phyloP scores from a whole-genome alignment of 495 filamentous ascomycete genomes.

The Aspergillus panamensis region DNA sequence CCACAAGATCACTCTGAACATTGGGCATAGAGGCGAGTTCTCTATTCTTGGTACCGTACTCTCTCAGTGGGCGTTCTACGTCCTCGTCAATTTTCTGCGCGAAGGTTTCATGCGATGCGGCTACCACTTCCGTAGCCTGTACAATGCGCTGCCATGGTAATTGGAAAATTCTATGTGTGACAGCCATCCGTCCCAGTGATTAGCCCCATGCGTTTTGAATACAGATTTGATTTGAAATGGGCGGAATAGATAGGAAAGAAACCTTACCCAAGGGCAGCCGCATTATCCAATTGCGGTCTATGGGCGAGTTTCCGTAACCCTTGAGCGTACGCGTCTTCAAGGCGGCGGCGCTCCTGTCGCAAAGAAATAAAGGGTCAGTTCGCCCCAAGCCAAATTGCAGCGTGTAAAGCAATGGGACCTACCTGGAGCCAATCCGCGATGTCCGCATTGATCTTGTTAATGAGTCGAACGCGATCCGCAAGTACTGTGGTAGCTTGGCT shows the following conservation, averaged over 20 bases:
- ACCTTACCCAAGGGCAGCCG: constrained; percentile 78
- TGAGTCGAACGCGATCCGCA: constrained; percentile 82
- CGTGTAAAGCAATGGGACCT: constrained; percentile 25
- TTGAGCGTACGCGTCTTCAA: constrained; percentile 88
- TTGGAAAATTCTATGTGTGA: constrained; percentile 69
- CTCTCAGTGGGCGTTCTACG: constrained; percentile 80
- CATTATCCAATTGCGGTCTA: constrained; percentile 65
- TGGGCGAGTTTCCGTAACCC: constrained; percentile 76
- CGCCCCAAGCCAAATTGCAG: background rate
- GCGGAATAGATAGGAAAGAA: background rate
- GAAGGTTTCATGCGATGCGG: constrained; percentile 78
- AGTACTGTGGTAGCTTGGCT: constrained; percentile 79
- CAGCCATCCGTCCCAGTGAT: background rate
- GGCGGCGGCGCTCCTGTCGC: constrained; percentile 78
- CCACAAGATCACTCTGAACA: constrained; percentile 74
- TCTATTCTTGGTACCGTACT: constrained; percentile 63
- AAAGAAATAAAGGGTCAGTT: constrained; percentile 1
- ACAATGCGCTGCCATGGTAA: constrained; percentile 91
- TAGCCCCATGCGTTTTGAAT: background rate
- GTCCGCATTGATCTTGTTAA: constrained; percentile 80
- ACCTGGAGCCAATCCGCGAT: constrained; percentile 98
- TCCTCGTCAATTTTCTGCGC: constrained; percentile 85
- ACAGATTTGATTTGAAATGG: background rate
- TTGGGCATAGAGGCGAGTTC: constrained; percentile 84
- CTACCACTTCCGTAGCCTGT: constrained; percentile 71